These are phyloP conservation scores for Corniculantispora saksenae DNA, from an alignment of 2,329 filamentous ascomycete genomes.

Conservation along the genomic window DNA sequence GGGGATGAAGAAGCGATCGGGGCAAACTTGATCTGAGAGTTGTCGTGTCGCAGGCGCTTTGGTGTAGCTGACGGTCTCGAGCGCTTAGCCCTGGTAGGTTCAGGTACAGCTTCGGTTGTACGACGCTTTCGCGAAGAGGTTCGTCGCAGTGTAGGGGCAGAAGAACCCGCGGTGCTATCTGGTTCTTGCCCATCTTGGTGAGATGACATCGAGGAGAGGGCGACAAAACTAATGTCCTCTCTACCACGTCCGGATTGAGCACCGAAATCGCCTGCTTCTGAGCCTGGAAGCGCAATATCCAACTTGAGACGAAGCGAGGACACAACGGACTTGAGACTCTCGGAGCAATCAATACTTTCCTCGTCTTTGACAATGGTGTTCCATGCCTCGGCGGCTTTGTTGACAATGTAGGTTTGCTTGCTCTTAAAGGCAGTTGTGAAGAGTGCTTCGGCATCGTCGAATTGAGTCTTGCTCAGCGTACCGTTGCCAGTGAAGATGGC, in stretches of 20 bases:
- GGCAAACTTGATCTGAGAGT: conserved; percentile 80
- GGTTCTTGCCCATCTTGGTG: conserved; percentile 25
- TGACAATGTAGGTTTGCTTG: conserved; percentile 58
- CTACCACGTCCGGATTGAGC: conserved; percentile 46
- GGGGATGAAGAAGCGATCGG: conserved; percentile 62
- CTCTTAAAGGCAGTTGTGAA: conserved; percentile 58
- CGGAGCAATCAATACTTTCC: conserved; percentile 63
- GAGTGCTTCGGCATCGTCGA: conserved; percentile 55
- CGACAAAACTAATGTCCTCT: conserved; percentile 43
- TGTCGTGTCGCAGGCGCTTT: conserved; percentile 68
- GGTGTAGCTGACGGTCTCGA: conserved; percentile 41
- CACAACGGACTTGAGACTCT: conserved; percentile 62
- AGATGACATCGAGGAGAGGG: conserved; percentile 33
- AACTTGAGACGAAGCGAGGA: conserved; percentile 57
- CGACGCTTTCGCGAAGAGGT: conserved; percentile 24
- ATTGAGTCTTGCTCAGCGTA: conserved; percentile 43
- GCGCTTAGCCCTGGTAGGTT: not conserved
- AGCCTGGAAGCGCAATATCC: conserved; percentile 48
- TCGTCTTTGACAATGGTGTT: conserved; percentile 67
- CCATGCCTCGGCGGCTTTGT: conserved; percentile 59
- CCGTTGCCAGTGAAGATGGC: conserved; percentile 37
- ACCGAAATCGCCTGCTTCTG: conserved; percentile 41
- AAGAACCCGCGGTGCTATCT: conserved; percentile 5
- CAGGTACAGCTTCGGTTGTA: not conserved
- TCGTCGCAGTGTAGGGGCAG: conserved; percentile 23